phyloP scores from a whole-genome alignment of 169 alveolate species.

The Hepatocystis sp. region DNA sequence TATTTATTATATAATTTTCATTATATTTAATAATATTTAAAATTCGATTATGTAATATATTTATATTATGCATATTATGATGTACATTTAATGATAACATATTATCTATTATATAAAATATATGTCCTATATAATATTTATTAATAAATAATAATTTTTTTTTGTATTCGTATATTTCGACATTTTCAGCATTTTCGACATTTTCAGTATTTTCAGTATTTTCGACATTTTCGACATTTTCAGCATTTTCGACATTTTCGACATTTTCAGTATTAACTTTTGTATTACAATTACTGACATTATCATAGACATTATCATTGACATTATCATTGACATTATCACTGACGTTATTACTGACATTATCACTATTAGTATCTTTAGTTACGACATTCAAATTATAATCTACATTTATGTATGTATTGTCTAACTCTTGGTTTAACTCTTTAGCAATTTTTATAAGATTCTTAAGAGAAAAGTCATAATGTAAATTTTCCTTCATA shows the following conservation, averaged over 20 bases:
- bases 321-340: too few species aligned
- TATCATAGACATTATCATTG: too few species aligned
- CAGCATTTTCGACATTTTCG: too few species aligned
- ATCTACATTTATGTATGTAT: too few species aligned
- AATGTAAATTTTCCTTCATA: conserved; percentile 36
- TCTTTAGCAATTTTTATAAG: conserved; percentile 9
- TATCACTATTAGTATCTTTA: too few species aligned
- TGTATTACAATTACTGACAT: too few species aligned
- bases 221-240: too few species aligned
- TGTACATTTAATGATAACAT: conserved; percentile 49
- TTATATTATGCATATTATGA: conserved; percentile 22
- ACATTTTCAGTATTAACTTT: too few species aligned
- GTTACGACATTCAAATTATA: too few species aligned
- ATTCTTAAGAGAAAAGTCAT: conserved; percentile 15
- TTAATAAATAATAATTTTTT: conserved; percentile 44
- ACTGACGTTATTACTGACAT: too few species aligned
- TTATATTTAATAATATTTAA: conserved; percentile 53
- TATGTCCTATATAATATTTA: conserved; percentile 65
- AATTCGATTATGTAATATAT: conserved; percentile 36
- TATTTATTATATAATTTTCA: conserved; percentile 48
- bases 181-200: neutral
- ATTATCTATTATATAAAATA: conserved; percentile 35
- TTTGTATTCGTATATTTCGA: conserved; percentile 1
- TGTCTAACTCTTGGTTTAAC: conserved; percentile 12
- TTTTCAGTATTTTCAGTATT: neutral